Evolutionary conservation across 2,329 filamentous ascomycete genomes (phyloP), one percentile per base, ranked within the genome.

Genomic region (Claviceps humidiphila): DNA sequence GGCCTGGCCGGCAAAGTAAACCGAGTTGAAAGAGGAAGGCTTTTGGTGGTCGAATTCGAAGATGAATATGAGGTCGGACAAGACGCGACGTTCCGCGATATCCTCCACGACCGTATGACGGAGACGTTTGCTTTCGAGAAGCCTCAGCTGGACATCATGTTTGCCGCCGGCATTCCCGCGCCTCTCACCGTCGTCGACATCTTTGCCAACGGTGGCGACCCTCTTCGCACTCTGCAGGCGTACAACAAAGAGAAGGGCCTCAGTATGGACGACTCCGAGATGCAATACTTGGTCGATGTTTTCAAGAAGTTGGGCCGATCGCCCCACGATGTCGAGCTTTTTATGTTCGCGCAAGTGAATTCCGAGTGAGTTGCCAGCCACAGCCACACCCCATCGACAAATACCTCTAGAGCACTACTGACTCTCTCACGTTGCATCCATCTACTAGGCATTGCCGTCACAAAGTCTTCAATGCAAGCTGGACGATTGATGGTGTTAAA

Each of bases 301-400:
- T 66, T 66, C 54, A 61, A 59, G 50, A 59, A 59, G 47, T 63
- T 66, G 17, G 78, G 81, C 56, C 73, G 82, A 40, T 73, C 78
- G 48, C 88, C 88, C 1, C 84, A 89, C 55, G 93, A 97, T 66
- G 87, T 97, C 45, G 93, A 98, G 71, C 77, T 97, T 22, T 97
- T 97, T 76, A 97, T 97, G 93, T 98, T 97, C 67, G 91, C 91
- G 16, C 93, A 98, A 71, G 91, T 98, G 66, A 97, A 97, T 74
- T 97, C 91, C 3, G 93, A 98, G 75, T 61, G 47, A 47, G 50
- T 51, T 16, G 20, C 34, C 47, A 38, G 55, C 53, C 24, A 34
- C 39, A n/a, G 39, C 16, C n/a, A 41, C 16, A 9, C 7, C 39
- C 3, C 16, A 41, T 41, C 16, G 40, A 41, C 40, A 20, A 41